Base-by-base conservation (phyloP, 2,329 filamentous ascomycete genomes). In the Venturia pyrina region DNA sequence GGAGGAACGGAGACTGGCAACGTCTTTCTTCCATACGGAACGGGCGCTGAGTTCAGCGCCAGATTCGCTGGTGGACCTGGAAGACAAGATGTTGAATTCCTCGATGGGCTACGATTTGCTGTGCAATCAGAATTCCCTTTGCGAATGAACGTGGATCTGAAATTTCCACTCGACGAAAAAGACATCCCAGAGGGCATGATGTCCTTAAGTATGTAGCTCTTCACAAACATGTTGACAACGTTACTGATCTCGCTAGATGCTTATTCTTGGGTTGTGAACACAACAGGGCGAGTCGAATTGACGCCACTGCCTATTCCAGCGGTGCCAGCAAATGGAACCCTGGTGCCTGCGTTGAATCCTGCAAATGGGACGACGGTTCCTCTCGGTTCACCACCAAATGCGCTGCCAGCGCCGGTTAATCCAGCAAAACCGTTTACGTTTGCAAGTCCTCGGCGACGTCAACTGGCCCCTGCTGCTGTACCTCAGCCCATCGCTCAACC, bases 21-120 rank as follows among this genome's bases (percentile, higher is more conserved):
- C 48, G 71, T 74, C 19, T 75, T 75, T 66, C 68, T 75, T n/a
- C 73, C 75, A 41, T 75, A 74, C 63, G 73, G 74, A 1, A 70
- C 73, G 50, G 73, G 73, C 1, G 72, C 69, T 10, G 73, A 71
- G 0, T 68, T 72, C 11, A 75, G 72, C 1, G 72, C 72, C 11
- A 73, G 72, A 62, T 59, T 74, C 19, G 73, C 71, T 6, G 69
- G 67, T 11, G 71, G 72, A 1, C 46, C 28, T 6, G 69, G 69
- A 13, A 43, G 67, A 1, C 72, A 74, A 65, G 68, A 73, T 56
- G 69, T 70, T 3, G 72, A 75, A 43, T 73, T 72, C 61, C 66
- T 73, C 32, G 72, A 74, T 63, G 73, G 73, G 1, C 64, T 74
- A 48, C 61, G 72, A 15, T 68, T 74, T 50, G 43, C 56, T 17